Evolutionary conservation across 352 stramenopile species (phyloP), one percentile per base, ranked within the genome.

Genomic region (Phytophthora pluvialis): DNA sequence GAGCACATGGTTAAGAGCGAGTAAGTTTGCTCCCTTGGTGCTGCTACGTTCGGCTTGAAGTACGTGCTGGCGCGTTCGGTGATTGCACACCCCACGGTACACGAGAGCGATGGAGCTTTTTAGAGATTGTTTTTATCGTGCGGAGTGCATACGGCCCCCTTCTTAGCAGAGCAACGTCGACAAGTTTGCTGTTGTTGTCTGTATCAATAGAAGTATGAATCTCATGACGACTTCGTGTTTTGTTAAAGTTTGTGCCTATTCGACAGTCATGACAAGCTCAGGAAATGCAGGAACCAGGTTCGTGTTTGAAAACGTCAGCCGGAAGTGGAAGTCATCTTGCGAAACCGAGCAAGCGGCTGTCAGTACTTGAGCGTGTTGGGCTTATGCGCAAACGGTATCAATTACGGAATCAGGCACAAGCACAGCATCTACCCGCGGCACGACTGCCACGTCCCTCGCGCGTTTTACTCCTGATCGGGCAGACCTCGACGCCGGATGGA

Each of bases 1-100:
- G 91, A 93, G 86, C 93, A 99, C 88, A 97, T 98, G 82, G 88
- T 91, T 70, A 91, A 92, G 70, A 88, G 88, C 64, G 95, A 99
- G 44, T 90, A 86, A 86, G 57, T 25, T 67, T 64, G 44, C 35
- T 67, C 16, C 36, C 46, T 42, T 48, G 45, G 35, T 68, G 36
- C 60, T 63, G 43, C 35, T 62, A 51, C 50, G 50, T 68, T 56
- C 51, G 35, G 60, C 59, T 60, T 67, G 59, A 61, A 67, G 59
- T 61, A 51, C 60, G 60, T 62, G 60, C 43, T 61, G 60, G 60
- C 21, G 49, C 51, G 50, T 57, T 68, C 35, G 43, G 51, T 63
- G 51, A 63, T 53, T 68, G 44, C 35, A 57, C 45, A 58, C 60
- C 29, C 36, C 50, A 53, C 15, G 44, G 35, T 47, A 54, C 43